Evolutionary conservation across 2,329 filamentous ascomycete species (phyloP), one percentile per base, ranked within the genome.

Genomic region (Claviceps digitariae): DNA sequence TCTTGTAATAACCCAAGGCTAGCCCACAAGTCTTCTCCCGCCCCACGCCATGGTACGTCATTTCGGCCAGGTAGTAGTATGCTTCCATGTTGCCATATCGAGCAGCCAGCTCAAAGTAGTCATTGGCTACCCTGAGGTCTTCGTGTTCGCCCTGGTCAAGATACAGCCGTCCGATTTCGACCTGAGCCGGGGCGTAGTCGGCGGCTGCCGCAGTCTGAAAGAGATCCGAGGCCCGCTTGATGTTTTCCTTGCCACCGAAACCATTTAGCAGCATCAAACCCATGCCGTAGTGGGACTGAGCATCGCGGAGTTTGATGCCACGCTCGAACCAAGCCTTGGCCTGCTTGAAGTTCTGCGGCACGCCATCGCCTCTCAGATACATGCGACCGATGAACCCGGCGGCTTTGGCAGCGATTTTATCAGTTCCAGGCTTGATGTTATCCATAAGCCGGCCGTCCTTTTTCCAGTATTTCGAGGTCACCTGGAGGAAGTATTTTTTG

Each of bases 1-100:
- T 79, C 68, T 90, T 90, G 70, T 95, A 96, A 66, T 93, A 94
- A 13, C 79, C 79, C 44, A 88, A 77, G 1, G 90, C 89, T 54
- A 87, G 76, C 8, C 76, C 77, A 62, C 90, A 96, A 13, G 85
- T 84, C 59, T 83, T 83, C 58, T 95, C 87, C 38, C 87, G 78
- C 5, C 87, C 89, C 31, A 94, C 78, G 0, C 87, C 90, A 57
- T 87, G 80, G 60, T 90, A 81, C 25, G 83, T 84, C 73, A 95
- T 82, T 68, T 96, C 90, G 2, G 88, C 90, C 4, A 96, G 79
- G 66, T 95, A 95, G 69, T 95, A 96, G 64, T 87, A 88, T 0
- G 90, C 87, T 67, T 95, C 90, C 57, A 95, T 86, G 63, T 90
- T 86, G 15, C 84, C 84, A 64, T 89, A 89, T 25, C 87, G 76